phyloP scores from a whole-genome alignment of 352 stramenopile species.

The Globisporangium splendens region DNA sequence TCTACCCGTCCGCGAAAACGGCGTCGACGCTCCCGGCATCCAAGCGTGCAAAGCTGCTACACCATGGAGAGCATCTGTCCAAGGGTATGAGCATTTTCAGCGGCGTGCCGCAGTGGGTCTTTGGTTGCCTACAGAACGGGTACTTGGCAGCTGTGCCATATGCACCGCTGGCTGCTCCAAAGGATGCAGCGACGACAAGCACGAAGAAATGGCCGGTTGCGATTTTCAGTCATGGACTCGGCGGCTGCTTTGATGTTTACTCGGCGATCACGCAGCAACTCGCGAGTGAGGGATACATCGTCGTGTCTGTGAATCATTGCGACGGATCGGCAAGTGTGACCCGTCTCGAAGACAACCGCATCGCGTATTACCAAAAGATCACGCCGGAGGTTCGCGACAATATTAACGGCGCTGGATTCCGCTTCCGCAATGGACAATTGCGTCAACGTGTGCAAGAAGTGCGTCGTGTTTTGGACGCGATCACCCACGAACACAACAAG shows the following conservation, averaged over 20 bases:
- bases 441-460: constrained; percentile 50
- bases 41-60: constrained; percentile 28
- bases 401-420: constrained; percentile 44
- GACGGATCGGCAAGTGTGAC: constrained; percentile 66
- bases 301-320: constrained; percentile 58
- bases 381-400: constrained; percentile 41
- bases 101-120: constrained; percentile 48
- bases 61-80: constrained; percentile 53
- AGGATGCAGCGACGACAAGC: background rate
- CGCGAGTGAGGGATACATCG: constrained; percentile 55
- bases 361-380: constrained; percentile 64
- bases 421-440: constrained; percentile 61
- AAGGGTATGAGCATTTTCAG: constrained; percentile 45
- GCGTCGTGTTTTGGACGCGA: constrained; percentile 36
- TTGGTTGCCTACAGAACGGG: constrained; percentile 47
- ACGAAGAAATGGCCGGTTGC: constrained; percentile 39
- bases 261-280: constrained; percentile 57
- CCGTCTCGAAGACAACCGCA: constrained; percentile 26
- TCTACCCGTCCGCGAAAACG: constrained; percentile 44
- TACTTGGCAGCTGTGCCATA: constrained; percentile 38
- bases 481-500: constrained; percentile 18
- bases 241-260: constrained; percentile 59
- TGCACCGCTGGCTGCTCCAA: constrained; percentile 26
- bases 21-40: background rate
- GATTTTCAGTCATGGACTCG: constrained; percentile 64